These are phyloP conservation scores for Plasmodium gaboni DNA, from an alignment of 169 alveolate species.

Conservation along the genomic window DNA sequence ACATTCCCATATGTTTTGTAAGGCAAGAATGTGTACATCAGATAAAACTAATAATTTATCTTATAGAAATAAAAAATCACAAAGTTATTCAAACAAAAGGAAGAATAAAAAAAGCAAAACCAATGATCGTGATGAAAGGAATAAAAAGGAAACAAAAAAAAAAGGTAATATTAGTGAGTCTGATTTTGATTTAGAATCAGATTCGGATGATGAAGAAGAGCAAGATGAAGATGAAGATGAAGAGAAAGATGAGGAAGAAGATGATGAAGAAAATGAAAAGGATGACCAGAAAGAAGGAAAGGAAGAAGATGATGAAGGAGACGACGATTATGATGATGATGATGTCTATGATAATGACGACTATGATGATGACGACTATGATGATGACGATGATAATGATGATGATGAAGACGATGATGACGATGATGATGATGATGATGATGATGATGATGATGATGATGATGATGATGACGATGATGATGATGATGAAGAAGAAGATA, in stretches of 20 bases:
- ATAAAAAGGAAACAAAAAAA: conserved; percentile 19
- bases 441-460: not conserved
- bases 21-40: conserved; percentile 8
- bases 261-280: conserved; percentile 1
- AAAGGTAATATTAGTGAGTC: conserved; percentile 9
- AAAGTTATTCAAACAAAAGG: conserved; percentile 10
- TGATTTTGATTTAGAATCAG: conserved; percentile 21
- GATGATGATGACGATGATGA: not conserved
- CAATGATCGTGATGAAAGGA: conserved; percentile 15
- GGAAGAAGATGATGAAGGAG: conserved; percentile 25
- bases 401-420: conserved; percentile 2
- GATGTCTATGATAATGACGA: not conserved
- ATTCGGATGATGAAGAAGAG: conserved; percentile 35
- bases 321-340: not conserved
- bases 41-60: conserved; percentile 8
- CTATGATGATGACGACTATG: not conserved
- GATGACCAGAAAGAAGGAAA: conserved; percentile 9
- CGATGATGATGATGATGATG: not conserved
- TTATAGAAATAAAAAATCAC: conserved; percentile 5
- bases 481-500: conserved; percentile 9
- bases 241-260: conserved; percentile 10
- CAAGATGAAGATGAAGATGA: conserved; percentile 12
- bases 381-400: not conserved
- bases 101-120: conserved; percentile 23
- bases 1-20: not conserved